Conservation (phyloP, 2,329 filamentous ascomycete species). For the Arthrobotrys sphaeroides region DNA sequence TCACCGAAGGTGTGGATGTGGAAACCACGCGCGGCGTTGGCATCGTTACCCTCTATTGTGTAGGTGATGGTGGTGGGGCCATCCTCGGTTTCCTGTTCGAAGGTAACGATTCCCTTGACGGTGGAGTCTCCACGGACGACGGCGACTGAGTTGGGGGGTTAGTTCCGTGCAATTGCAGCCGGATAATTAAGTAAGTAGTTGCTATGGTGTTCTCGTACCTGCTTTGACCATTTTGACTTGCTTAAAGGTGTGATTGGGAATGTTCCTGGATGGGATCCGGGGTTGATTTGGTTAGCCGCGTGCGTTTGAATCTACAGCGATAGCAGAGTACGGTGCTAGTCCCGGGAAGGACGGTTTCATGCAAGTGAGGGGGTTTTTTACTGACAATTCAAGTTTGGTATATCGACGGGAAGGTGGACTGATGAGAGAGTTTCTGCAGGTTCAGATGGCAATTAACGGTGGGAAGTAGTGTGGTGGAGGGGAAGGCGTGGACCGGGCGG, state of each 20-base stretch:
- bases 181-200: conserved; percentile 9
- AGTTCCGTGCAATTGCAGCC: conserved; percentile 36
- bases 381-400: conserved; percentile 18
- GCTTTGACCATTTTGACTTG: conserved; percentile 96
- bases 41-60: conserved; percentile 89
- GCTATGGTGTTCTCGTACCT: conserved; percentile 68
- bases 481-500: conserved; percentile 14
- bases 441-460: too few relatives aligned
- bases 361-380: conserved; percentile 42
- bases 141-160: conserved; percentile 71
- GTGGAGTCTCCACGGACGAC: conserved; percentile 98
- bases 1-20: conserved; percentile 99
- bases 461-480: conserved; percentile 5
- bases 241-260: conserved; percentile 57
- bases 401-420: conserved; percentile 18
- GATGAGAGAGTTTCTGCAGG: conserved; percentile 48
- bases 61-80: conserved; percentile 86
- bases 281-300: conserved; percentile 29
- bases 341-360: conserved; percentile 11
- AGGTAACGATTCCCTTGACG: conserved; percentile 90
- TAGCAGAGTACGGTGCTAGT: too few relatives aligned
- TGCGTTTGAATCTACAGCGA: too few relatives aligned
- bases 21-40: conserved; percentile 96
- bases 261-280: conserved; percentile 26
- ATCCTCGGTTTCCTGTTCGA: conserved; percentile 88